These are phyloP conservation scores for Falciphora oryzae DNA, from an alignment of 2,329 filamentous ascomycete species.

Conservation along the genomic window DNA sequence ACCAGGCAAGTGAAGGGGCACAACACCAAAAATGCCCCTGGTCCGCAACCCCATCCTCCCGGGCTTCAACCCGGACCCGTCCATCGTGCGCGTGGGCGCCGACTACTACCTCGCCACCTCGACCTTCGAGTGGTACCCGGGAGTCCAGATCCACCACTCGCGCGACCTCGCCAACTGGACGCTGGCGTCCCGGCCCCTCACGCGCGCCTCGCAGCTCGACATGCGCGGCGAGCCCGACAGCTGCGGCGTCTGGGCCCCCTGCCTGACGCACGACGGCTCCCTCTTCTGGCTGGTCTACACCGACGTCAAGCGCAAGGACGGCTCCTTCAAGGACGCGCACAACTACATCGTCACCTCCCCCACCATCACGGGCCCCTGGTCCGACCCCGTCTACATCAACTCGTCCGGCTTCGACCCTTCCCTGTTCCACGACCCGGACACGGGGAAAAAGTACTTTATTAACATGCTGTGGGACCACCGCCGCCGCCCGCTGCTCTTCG, in stretches of 20 bases:
- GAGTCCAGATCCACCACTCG: conserved; percentile 50
- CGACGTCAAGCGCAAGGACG: conserved; percentile 62
- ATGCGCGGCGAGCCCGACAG: conserved; percentile 44
- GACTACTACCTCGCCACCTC: conserved; percentile 53
- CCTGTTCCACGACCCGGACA: conserved; percentile 48
- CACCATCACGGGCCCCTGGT: conserved; percentile 54
- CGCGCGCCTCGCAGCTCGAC: conserved; percentile 44
- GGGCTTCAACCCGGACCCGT: conserved; percentile 50
- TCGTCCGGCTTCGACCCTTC: conserved; percentile 59
- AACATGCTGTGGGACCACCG: conserved; percentile 54
- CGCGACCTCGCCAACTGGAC: conserved; percentile 48
- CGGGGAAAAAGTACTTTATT: conserved; percentile 50
- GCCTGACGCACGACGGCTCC: conserved; percentile 54
- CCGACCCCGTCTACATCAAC: conserved; percentile 53
- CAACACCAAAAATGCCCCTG: conserved; percentile 13
- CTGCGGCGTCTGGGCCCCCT: conserved; percentile 60
- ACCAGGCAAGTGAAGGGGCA: neutral
- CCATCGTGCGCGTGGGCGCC: conserved; percentile 42
- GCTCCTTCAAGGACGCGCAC: conserved; percentile 57
- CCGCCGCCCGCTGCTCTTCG: conserved; percentile 41
- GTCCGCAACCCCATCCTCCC: conserved; percentile 49
- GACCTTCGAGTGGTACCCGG: conserved; percentile 51
- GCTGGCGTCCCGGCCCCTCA: conserved; percentile 40
- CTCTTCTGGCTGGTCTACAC: conserved; percentile 59
- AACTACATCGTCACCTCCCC: conserved; percentile 56